phyloP scores from a whole-genome alignment of 2,329 filamentous ascomycete genomes.

The Verticillium zaregamsianum region DNA sequence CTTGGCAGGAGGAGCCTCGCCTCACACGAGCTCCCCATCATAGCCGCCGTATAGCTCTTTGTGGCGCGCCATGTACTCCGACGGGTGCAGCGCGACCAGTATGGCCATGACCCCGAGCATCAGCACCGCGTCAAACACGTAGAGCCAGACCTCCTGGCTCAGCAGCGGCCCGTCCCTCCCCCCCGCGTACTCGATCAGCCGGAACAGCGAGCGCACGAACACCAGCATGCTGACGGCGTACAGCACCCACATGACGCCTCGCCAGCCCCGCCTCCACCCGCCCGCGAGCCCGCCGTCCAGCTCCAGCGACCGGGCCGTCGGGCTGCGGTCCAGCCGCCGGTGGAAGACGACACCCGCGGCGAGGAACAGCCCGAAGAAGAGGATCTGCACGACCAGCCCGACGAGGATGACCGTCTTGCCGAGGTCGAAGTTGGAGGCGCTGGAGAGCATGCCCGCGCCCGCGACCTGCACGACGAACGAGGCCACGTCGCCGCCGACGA shows the following conservation, averaged over 20 bases:
- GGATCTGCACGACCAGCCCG: slow-evolving; percentile 54
- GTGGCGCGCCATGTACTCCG: too few relatives aligned
- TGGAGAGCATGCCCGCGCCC: slow-evolving; percentile 25
- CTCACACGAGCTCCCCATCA: too few relatives aligned
- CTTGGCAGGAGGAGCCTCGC: too few relatives aligned
- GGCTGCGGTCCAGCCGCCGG: slow-evolving; percentile 19
- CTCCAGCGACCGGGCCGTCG: slow-evolving; percentile 10
- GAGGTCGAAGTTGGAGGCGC: slow-evolving; percentile 15
- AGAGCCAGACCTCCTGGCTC: slow-evolving; percentile 57
- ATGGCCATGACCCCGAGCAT: slow-evolving; percentile 46
- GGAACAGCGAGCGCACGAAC: slow-evolving; percentile 50
- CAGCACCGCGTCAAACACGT: slow-evolving; percentile 49
- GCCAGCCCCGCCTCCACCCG: slow-evolving; percentile 13
- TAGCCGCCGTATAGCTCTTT: too few relatives aligned
- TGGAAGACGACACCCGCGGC: slow-evolving; percentile 45
- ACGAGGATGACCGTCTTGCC: slow-evolving; percentile 51
- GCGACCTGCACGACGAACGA: slow-evolving; percentile 37
- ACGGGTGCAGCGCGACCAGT: background rate
- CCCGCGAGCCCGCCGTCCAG: too few relatives aligned
- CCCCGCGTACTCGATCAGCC: slow-evolving; percentile 53
- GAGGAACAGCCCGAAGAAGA: slow-evolving; percentile 53
- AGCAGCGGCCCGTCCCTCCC: slow-evolving; percentile 38
- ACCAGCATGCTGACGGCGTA: slow-evolving; percentile 48
- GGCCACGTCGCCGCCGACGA: slow-evolving; percentile 41
- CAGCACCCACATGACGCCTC: slow-evolving; percentile 38